Evolutionary conservation across 2,329 filamentous ascomycete species (phyloP), one percentile per base, ranked within the genome.

Genomic region (Alternaria hordeiaustralica): DNA sequence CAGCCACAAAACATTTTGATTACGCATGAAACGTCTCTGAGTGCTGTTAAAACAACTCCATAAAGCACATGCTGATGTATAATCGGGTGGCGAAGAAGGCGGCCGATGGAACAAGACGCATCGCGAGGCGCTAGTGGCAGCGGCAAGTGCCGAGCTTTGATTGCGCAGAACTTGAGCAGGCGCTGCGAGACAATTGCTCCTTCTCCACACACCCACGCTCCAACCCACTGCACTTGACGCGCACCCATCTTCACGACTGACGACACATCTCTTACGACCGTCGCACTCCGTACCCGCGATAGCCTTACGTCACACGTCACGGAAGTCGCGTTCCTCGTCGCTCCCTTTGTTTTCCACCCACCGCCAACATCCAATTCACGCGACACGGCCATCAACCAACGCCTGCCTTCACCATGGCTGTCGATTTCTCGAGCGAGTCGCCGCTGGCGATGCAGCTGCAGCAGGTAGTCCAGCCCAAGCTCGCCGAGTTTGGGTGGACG

Each of bases 401-500:
- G 55, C 51, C 57, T 66, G 74, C 44, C 44, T 20, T 21, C 56
- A 55, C 45, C 60, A 97, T 97, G 92, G 86, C 93, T 71, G 87
- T 93, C 81, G 90, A 94, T 78, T 87, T 96, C 68, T 84, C 87
- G 58, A 86, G 92, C 70, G 91, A 92, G 73, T 93, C 94, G 78
- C 92, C 93, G 51, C 85, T 98, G 77, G 94, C 94, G 70, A 88
- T 94, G 71, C 92, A 93, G 68, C 88, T 99, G 58, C 93, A 91
- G 78, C 85, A 86, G 72, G 90, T 90, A 45, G 94, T 98, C 67
- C 92, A 96, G 81, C 91, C 93, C 30, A 98, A 98, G 84, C 86
- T 99, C 61, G 88, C 93, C 63, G 95, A 99, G 82, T 90, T 94
- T 70, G 95, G 94, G 74, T 98, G 96, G 95, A 94, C 90, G 66